Evolutionary conservation across 179 eudicot species (phyloP).

Genomic region (Carnegiea gigantea): DNA sequence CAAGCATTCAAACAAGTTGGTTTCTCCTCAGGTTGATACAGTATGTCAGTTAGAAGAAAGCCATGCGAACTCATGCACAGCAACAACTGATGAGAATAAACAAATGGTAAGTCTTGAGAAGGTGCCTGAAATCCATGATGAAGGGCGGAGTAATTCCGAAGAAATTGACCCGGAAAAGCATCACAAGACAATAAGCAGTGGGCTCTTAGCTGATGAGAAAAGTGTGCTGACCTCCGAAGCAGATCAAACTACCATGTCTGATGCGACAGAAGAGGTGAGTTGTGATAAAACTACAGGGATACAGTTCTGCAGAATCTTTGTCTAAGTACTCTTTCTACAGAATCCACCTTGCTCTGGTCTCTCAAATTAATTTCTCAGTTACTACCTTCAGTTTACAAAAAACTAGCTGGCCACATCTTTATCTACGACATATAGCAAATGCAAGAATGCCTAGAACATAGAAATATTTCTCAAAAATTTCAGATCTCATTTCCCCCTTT

Average conservation of each 20-base stretch:
- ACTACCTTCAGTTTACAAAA: background rate
- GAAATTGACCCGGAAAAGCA: slow-evolving; percentile 3
- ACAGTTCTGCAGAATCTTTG: background rate
- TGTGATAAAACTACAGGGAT: background rate
- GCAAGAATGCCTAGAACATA: too few relatives aligned
- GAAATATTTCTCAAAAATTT: too few relatives aligned
- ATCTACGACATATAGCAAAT: background rate
- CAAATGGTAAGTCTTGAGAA: background rate
- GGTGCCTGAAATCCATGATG: background rate
- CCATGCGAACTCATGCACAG: background rate
- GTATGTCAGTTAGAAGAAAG: background rate
- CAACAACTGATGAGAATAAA: background rate
- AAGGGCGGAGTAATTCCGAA: slow-evolving; percentile 1
- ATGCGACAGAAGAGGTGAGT: slow-evolving; percentile 8
- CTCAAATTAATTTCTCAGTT: background rate
- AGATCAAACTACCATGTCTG: slow-evolving; percentile 8
- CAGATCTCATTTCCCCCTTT: background rate
- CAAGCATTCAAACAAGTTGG: background rate
- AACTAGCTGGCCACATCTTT: background rate
- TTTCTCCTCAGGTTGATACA: background rate
- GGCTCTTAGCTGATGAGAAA: slow-evolving; percentile 12
- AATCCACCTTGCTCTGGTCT: too few relatives aligned
- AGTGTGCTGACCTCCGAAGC: slow-evolving; percentile 1
- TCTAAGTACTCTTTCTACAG: background rate
- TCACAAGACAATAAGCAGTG: background rate